Percentiles rank a stretch among this genome's conserved stretches.
These are phyloP conservation scores for Paecilomyces formosus DNA, from an alignment of 2,329 filamentous ascomycete genomes.

Conservation along the genomic window DNA sequence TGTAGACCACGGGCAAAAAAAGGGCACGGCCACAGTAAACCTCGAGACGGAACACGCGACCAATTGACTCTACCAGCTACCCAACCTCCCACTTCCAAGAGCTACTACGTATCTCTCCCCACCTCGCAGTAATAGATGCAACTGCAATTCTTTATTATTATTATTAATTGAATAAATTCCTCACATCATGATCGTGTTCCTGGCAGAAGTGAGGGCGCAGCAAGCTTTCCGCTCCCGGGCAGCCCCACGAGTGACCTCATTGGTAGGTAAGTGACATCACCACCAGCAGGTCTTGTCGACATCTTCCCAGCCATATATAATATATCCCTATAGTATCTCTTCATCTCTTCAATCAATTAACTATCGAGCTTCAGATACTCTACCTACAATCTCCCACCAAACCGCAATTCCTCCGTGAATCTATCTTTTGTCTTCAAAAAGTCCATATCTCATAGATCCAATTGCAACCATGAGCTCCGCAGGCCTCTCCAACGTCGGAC, in stretches of 20 bases:
- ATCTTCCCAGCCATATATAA: not conserved
- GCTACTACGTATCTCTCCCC: not conserved
- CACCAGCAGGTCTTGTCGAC: not conserved
- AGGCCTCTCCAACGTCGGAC: constrained; percentile 60
- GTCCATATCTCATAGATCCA: not conserved
- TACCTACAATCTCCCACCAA: not conserved
- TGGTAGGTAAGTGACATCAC: not conserved
- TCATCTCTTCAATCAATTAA: not conserved
- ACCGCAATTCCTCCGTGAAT: not conserved
- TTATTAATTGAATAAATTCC: not conserved
- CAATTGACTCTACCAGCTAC: not conserved
- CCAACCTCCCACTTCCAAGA: not conserved
- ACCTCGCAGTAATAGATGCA: not conserved
- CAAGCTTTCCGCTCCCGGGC: not conserved
- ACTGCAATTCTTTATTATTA: not conserved
- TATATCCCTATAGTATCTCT: not conserved
- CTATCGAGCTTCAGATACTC: not conserved
- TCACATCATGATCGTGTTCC: not conserved
- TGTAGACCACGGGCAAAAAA: too few relatives aligned
- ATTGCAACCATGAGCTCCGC: constrained; percentile 35
- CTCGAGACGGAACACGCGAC: not conserved
- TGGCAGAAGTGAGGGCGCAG: not conserved
- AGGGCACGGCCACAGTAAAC: too few relatives aligned
- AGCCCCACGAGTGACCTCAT: not conserved
- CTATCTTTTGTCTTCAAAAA: not conserved